A percentile compares a stretch with the other conserved stretches of the same genome.
Conservation (phyloP, 441 rosid genomes). For the Capsella rubella region DNA sequence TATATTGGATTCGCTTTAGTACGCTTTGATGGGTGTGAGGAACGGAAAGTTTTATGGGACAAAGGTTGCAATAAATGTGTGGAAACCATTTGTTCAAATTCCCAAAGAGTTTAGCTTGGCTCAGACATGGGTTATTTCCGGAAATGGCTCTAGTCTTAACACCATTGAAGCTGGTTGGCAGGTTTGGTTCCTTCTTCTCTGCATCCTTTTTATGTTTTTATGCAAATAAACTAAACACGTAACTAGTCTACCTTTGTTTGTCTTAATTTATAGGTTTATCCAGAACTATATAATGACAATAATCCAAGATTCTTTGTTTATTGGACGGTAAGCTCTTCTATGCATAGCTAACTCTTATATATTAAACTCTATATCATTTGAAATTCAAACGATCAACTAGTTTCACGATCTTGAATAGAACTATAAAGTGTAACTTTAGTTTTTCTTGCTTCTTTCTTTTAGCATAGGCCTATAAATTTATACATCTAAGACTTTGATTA, state of each 20-base stretch:
- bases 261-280: slow-evolving; percentile 51
- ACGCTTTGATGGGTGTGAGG: slow-evolving; percentile 51
- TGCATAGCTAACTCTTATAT: not conserved
- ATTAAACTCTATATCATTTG: not conserved
- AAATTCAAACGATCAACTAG: not conserved
- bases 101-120: slow-evolving; percentile 62
- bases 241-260: slow-evolving; percentile 10
- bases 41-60: slow-evolving; percentile 56
- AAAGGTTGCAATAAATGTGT: slow-evolving; percentile 50
- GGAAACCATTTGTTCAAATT: slow-evolving; percentile 58
- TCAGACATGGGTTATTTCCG: slow-evolving; percentile 61
- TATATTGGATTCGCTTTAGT: slow-evolving; percentile 45
- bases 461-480: not conserved
- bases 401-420: not conserved
- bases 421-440: not conserved
- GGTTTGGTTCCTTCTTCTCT: slow-evolving; percentile 42
- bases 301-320: slow-evolving; percentile 61
- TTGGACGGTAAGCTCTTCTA: slow-evolving; percentile 57
- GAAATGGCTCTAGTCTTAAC: slow-evolving; percentile 53
- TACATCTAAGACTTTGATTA: not conserved
- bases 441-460: not conserved
- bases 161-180: slow-evolving; percentile 73
- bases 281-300: slow-evolving; percentile 57
- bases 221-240: not conserved
- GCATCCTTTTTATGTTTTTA: not conserved